phyloP scores from a whole-genome alignment of 306 rosid genomes.

The Rubus idaeus region DNA sequence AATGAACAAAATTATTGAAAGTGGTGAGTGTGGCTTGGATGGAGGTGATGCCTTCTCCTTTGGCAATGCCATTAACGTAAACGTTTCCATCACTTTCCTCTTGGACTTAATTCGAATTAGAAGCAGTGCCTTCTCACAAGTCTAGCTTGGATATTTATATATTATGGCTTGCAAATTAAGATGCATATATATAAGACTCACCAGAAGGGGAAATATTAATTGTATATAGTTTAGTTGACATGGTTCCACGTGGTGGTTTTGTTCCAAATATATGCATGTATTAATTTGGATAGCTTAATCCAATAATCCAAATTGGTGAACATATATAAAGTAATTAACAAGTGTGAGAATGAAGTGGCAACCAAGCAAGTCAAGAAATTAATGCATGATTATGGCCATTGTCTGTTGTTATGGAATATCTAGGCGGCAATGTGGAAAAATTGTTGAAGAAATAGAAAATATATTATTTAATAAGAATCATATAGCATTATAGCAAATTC shows the following conservation, averaged over 20 bases:
- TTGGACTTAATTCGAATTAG: not conserved
- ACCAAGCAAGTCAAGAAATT: not conserved
- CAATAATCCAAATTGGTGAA: not conserved
- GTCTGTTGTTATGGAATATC: not conserved
- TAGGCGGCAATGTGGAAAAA: constrained; percentile 5
- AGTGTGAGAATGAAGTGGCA: not conserved
- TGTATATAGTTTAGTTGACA: not conserved
- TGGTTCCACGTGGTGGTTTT: constrained; percentile 1
- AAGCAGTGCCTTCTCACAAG: not conserved
- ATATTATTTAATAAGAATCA: not conserved
- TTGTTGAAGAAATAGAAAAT: not conserved
- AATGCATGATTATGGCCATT: constrained; percentile 32
- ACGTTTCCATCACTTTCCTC: not conserved
- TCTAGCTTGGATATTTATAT: not conserved
- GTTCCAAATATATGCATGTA: not conserved
- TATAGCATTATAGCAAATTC: too few species aligned
- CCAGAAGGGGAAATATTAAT: not conserved
- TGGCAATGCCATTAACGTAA: not conserved
- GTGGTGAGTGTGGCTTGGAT: constrained; percentile 5
- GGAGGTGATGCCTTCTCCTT: not conserved
- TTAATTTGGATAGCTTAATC: not conserved
- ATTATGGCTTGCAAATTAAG: not conserved
- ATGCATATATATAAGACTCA: not conserved
- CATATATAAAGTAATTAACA: not conserved
- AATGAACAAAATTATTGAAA: not conserved